Evolutionary conservation across 257 asterid species (phyloP).

Genomic region (Ilex asprella): DNA sequence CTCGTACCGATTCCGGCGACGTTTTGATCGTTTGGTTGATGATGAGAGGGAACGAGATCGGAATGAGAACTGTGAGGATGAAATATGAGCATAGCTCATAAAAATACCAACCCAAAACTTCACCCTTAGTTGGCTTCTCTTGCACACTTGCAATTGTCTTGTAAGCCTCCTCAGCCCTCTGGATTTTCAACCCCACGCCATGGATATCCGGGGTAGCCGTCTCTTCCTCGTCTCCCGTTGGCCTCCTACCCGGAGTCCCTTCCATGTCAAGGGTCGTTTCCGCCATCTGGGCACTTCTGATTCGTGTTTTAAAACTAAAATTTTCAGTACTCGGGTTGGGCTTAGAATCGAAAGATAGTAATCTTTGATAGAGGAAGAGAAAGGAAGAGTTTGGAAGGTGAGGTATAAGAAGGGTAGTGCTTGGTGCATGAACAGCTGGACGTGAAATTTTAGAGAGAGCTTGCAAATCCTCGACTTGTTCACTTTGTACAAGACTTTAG

Average conservation of each 20-base stretch:
- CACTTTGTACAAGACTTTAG: constrained; percentile 12
- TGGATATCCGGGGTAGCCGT: constrained; percentile 32
- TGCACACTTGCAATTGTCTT: constrained; percentile 35
- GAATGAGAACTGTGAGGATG: constrained; percentile 65
- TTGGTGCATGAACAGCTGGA: constrained; percentile 35
- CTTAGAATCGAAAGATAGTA: too few relatives aligned
- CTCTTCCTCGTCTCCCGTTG: constrained; percentile 20
- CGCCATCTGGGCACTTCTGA: constrained; percentile 11
- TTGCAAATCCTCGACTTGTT: constrained; percentile 32
- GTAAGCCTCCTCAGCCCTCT: constrained; percentile 37
- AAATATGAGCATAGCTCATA: constrained; percentile 81
- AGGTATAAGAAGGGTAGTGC: too few relatives aligned
- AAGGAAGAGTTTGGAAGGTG: too few relatives aligned
- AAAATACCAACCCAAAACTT: constrained; percentile 60
- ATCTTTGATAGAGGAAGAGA: too few relatives aligned
- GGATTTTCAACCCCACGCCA: constrained; percentile 37
- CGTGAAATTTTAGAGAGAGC: constrained; percentile 61
- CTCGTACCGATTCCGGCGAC: constrained; percentile 51
- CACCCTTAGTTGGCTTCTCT: constrained; percentile 58
- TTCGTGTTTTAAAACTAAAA: too few relatives aligned
- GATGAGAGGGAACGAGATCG: constrained; percentile 70
- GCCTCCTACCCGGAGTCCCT: constrained; percentile 15
- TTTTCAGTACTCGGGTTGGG: too few relatives aligned
- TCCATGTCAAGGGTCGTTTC: constrained; percentile 28
- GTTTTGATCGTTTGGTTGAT: constrained; percentile 60